A percentile compares a stretch with the other conserved stretches of the same genome.
These are phyloP conservation scores for Candida smagusa DNA, from an alignment of 1,139 yeast genomes.

Conservation along the genomic window DNA sequence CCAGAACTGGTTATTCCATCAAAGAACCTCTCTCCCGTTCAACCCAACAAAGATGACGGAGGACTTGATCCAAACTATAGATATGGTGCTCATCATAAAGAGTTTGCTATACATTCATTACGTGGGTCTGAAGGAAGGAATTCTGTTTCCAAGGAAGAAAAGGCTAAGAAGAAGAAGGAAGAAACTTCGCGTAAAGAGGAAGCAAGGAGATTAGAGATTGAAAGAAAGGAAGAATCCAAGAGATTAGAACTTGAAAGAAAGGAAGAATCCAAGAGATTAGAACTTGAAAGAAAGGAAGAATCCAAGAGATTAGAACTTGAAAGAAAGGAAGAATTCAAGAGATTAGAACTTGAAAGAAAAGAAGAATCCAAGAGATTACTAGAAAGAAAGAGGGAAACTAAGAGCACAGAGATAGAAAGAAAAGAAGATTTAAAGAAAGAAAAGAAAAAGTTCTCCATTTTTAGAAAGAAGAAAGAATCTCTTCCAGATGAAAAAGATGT, in stretches of 20 bases:
- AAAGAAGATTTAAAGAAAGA: conserved; percentile 2
- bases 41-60: conserved; percentile 5
- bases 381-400: conserved; percentile 3
- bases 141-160: conserved; percentile 33
- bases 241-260: conserved; percentile 28
- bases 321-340: conserved; percentile 7
- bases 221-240: conserved; percentile 12
- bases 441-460: conserved; percentile 4
- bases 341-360: conserved; percentile 5
- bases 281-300: conserved; percentile 10
- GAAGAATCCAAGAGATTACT: conserved; percentile 8
- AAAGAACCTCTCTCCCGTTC: not conserved
- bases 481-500: not conserved
- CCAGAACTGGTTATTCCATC: not conserved
- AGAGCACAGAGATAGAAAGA: not conserved
- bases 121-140: conserved; percentile 20
- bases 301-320: conserved; percentile 10
- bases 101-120: conserved; percentile 37
- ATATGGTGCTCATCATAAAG: conserved; percentile 39
- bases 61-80: conserved; percentile 30
- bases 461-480: conserved; percentile 5
- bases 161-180: conserved; percentile 16
- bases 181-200: conserved; percentile 10
- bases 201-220: conserved; percentile 4
- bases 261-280: conserved; percentile 13